These are phyloP conservation scores for Achlya hypogyna DNA, from an alignment of 352 stramenopile genomes.

Conservation along the genomic window DNA sequence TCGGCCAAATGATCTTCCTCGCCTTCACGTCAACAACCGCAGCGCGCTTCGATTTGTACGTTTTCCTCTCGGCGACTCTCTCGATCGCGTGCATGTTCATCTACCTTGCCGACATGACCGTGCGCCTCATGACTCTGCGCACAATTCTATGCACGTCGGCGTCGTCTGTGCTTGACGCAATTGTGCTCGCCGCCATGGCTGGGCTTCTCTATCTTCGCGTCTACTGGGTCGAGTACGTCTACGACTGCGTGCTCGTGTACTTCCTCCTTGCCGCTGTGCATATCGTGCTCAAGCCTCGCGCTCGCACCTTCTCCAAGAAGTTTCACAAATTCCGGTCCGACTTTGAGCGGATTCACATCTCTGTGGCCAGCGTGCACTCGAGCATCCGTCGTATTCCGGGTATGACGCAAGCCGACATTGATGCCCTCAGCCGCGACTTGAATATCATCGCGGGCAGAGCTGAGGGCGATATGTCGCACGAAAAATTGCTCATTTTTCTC, in stretches of 20 bases:
- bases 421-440: slow-evolving; percentile 83
- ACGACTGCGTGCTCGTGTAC: slow-evolving; percentile 67
- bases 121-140: slow-evolving; percentile 63
- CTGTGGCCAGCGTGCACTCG: slow-evolving; percentile 70
- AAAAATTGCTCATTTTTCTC: slow-evolving; percentile 83
- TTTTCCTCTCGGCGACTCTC: slow-evolving; percentile 41
- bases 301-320: slow-evolving; percentile 80
- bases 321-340: slow-evolving; percentile 81
- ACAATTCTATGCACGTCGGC: slow-evolving; percentile 66
- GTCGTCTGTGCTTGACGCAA: slow-evolving; percentile 71
- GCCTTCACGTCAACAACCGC: slow-evolving; percentile 57
- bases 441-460: slow-evolving; percentile 74
- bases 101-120: slow-evolving; percentile 78
- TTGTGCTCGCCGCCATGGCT: slow-evolving; percentile 62
- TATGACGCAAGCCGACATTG: slow-evolving; percentile 69
- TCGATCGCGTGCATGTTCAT: slow-evolving; percentile 69
- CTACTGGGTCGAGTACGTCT: slow-evolving; percentile 45
- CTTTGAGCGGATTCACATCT: slow-evolving; percentile 80
- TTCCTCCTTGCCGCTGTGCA: slow-evolving; percentile 54
- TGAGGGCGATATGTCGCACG: slow-evolving; percentile 77
- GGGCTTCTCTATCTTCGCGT: slow-evolving; percentile 47
- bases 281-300: slow-evolving; percentile 76
- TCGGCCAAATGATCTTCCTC: slow-evolving; percentile 70
- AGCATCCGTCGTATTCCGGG: slow-evolving; percentile 73
- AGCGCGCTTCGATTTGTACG: slow-evolving; percentile 53